Base-by-base conservation (phyloP, 2,329 filamentous ascomycete genomes). In the Scytalidium sp. region DNA sequence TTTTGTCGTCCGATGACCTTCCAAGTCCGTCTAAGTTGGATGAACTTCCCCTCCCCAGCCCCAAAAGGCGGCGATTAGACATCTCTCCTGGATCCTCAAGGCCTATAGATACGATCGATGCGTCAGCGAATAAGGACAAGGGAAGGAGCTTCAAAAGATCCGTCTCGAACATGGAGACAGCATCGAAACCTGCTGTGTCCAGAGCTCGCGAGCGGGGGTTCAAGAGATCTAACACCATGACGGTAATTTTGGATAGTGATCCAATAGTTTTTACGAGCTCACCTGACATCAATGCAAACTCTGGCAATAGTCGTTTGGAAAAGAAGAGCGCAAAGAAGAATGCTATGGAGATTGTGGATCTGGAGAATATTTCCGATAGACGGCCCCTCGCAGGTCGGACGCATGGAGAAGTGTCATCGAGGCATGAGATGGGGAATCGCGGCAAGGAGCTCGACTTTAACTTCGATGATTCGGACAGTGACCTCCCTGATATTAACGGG, bases 101-200 rank as follows among this genome's bases (percentile, higher is more conserved):
- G 17, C 17, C 5, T 36, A 6, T n/a, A 7, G 29, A 7, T 15
- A 13, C 8, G 19, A 39, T 7, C 8, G 19, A 13, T n/a, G 2
- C 15, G 22, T n/a, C n/a, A n/a, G 32, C 19, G 39, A 19, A 21
- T 21, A 21, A 19, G 19, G 20, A 36, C 2, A 57, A 53, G 23
- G 36, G 43, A 2, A 41, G 47, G 10, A 52, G 53, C 19, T 58
- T 46, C 25, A 59, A 52, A 21, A 51, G 58, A 22, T 50, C 58
- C 8, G 47, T 64, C 19, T 64, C 68, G 3, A 68, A 72, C 51
- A 63, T 66, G 11, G 60, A 70, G 43, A 64, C 69, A 19, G 63
- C 67, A 21, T 64, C 67, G 39, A 66, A 68, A 36, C 11, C n/a
- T 23, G 43, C 10, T 45, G 20, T n/a, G 25, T 20, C 21, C 10